A percentile compares a stretch with the other conserved stretches of the same genome.
phyloP scores from a whole-genome alignment of 1,284 basidiomycete genomes.

The Dichomitus squalens region DNA sequence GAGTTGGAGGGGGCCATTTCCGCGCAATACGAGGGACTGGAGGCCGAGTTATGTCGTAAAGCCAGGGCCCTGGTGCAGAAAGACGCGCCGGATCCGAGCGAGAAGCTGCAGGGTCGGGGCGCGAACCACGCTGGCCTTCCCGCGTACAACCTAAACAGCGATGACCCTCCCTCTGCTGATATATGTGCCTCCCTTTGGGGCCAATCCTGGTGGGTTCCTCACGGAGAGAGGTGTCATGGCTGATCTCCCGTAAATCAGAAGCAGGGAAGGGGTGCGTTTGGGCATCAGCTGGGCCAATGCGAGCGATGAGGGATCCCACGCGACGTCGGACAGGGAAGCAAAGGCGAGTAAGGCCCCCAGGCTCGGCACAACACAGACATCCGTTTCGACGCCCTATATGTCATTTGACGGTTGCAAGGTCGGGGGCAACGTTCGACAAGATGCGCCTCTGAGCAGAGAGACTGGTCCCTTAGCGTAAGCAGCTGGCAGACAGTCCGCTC shows the following conservation, averaged over 20 bases:
- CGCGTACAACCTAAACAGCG: conserved; percentile 11
- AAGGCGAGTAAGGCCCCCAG: neutral
- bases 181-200: conserved; percentile 1
- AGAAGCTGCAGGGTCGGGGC: conserved; percentile 19
- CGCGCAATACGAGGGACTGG: neutral
- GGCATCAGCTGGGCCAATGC: neutral
- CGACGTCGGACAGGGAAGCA: neutral
- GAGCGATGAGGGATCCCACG: neutral
- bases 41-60: conserved; percentile 17
- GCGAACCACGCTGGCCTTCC: conserved; percentile 6
- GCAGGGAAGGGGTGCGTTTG: neutral
- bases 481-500: no score
- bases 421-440: no score
- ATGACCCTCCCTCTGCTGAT: conserved; percentile 10
- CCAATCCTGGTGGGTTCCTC: conserved; percentile 9
- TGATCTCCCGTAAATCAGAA: neutral
- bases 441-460: no score
- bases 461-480: no score
- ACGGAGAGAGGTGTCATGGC: neutral
- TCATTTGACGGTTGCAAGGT: no score
- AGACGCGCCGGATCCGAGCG: conserved; percentile 11
- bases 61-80: conserved; percentile 2
- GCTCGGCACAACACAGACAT: neutral
- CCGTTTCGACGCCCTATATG: no score
- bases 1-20: conserved; percentile 1